These are phyloP conservation scores for Penicillium samsonianum DNA, from an alignment of 495 filamentous ascomycete species.

Conservation along the genomic window DNA sequence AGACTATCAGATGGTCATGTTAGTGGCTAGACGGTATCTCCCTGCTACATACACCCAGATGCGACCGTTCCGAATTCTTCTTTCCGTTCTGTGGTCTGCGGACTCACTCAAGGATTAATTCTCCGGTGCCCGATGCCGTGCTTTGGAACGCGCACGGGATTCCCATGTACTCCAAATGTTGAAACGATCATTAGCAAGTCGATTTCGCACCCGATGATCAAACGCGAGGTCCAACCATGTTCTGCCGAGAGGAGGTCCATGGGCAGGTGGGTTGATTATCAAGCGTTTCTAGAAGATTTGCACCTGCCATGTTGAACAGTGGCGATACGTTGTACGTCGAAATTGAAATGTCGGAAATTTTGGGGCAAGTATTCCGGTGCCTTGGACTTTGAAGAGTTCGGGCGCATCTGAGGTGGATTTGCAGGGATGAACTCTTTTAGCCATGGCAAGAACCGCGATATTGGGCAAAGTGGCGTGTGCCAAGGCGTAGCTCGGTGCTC, in stretches of 20 bases:
- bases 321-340: background rate
- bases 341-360: background rate
- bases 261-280: background rate
- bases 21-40: background rate
- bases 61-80: background rate
- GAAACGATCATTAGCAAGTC: conserved; percentile 4
- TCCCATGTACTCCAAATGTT: background rate
- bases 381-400: background rate
- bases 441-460: background rate
- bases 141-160: background rate
- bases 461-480: conserved; percentile 2
- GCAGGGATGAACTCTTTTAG: background rate
- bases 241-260: background rate
- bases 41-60: background rate
- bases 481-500: background rate
- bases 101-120: background rate
- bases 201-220: conserved; percentile 6
- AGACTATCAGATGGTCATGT: background rate
- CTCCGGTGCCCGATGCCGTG: background rate
- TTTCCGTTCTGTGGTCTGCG: background rate
- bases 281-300: conserved; percentile 10
- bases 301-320: background rate
- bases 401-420: conserved; percentile 7
- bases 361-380: background rate
- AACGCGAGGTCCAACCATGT: conserved; percentile 1